Evolutionary conservation across 163 green algal species (phyloP).

Genomic region (Scenedesmus sp.): DNA sequence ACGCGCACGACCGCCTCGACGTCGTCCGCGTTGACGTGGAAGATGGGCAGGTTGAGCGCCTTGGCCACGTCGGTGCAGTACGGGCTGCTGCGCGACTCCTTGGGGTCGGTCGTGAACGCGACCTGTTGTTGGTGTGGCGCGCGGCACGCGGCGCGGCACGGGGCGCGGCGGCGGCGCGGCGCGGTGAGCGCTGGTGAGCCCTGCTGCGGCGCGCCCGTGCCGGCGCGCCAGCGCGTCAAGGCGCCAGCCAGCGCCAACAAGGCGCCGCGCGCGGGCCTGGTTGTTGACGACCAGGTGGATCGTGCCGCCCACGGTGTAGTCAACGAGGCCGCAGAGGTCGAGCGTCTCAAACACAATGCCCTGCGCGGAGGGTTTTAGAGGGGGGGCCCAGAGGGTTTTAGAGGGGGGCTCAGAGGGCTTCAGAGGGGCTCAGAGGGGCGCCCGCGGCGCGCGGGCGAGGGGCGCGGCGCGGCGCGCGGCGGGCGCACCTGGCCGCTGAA

Average conservation of each 20-base stretch:
- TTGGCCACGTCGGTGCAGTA: slow-evolving; percentile 99
- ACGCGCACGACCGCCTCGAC: slow-evolving; percentile 89
- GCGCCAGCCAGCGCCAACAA: neutral
- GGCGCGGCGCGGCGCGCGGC: too few species aligned
- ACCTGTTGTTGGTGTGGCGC: too few species aligned
- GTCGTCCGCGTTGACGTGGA: slow-evolving; percentile 99
- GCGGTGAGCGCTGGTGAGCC: too few species aligned
- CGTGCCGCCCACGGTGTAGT: slow-evolving; percentile 96
- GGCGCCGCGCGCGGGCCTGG: slow-evolving; percentile 73
- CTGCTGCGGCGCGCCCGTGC: neutral
- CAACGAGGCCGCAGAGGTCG: slow-evolving; percentile 93
- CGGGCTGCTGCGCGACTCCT: slow-evolving; percentile 83
- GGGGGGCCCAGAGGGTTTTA: neutral
- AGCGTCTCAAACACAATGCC: slow-evolving; percentile 99
- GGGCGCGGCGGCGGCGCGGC: neutral
- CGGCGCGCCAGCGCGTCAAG: neutral
- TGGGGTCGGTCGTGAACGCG: slow-evolving; percentile 98
- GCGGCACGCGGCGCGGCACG: neutral
- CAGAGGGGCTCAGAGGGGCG: too few species aligned
- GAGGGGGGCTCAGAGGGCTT: neutral
- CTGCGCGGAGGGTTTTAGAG: too few species aligned
- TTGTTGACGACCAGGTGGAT: slow-evolving; percentile 99
- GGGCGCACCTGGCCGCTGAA: too few species aligned
- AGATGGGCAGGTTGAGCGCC: slow-evolving; percentile 93
- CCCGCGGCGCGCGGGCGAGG: too few species aligned